These are phyloP conservation scores for Apiospora phragmitis DNA, from an alignment of 2,329 filamentous ascomycete species.

Conservation along the genomic window DNA sequence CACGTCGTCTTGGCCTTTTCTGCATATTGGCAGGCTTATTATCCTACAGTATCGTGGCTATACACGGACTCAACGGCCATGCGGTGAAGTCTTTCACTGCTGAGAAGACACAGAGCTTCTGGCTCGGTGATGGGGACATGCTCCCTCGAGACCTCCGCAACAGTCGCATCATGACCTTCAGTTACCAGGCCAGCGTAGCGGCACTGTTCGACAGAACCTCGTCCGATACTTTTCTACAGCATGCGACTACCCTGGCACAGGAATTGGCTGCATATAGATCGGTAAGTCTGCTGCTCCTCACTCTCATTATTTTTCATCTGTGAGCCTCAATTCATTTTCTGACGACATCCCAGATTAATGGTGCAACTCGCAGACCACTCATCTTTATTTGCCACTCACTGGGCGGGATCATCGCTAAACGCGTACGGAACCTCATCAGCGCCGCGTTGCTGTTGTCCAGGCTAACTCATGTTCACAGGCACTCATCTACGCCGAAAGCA, in stretches of 20 bases:
- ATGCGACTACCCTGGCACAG: constrained; percentile 14
- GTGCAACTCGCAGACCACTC: background rate
- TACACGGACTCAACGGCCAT: constrained; percentile 16
- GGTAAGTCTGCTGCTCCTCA: constrained; percentile 10
- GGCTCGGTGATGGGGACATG: constrained; percentile 16
- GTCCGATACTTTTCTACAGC: constrained; percentile 13
- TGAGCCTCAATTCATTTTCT: background rate
- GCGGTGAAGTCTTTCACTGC: constrained; percentile 13
- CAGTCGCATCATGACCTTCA: constrained; percentile 16
- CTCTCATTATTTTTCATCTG: too few species aligned
- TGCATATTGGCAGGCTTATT: background rate
- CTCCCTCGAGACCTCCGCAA: constrained; percentile 14
- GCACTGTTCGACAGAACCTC: constrained; percentile 11
- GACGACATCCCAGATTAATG: background rate
- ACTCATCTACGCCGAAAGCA: constrained; percentile 15
- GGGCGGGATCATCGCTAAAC: background rate
- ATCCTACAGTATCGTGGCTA: constrained; percentile 14
- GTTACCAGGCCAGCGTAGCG: constrained; percentile 15
- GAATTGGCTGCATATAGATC: constrained; percentile 17
- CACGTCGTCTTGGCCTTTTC: background rate
- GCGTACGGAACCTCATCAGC: background rate
- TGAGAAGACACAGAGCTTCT: constrained; percentile 10
- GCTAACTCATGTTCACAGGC: background rate
- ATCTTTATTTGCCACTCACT: background rate
- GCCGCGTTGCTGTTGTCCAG: background rate